A percentile compares a stretch with the other conserved stretches of the same genome.
phyloP scores from a whole-genome alignment of 768 basidiomycete species.

The Kwoniella botswanensis region DNA sequence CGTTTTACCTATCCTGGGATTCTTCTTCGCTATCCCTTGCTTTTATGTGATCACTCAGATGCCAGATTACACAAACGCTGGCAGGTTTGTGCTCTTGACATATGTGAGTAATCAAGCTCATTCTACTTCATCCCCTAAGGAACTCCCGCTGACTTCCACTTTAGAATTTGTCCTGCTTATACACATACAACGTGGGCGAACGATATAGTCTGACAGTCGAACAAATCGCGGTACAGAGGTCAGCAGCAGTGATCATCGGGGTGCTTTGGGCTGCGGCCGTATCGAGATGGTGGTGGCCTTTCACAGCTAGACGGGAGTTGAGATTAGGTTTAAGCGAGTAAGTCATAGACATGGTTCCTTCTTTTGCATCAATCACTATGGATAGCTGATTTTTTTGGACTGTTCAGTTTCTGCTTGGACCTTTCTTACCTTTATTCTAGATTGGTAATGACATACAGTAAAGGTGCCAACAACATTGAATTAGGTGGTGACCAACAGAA shows the following conservation, averaged over 20 bases:
- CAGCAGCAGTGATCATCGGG: slow-evolving; percentile 78
- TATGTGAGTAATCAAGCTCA: slow-evolving; percentile 56
- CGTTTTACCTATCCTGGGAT: slow-evolving; percentile 79
- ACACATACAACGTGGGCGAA: slow-evolving; percentile 69
- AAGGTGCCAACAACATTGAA: slow-evolving; percentile 43
- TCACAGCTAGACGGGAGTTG: slow-evolving; percentile 87
- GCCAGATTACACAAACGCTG: slow-evolving; percentile 47
- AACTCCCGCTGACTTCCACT: slow-evolving; percentile 59
- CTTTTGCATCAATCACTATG: background rate
- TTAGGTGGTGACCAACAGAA: background rate
- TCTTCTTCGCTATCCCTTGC: slow-evolving; percentile 79
- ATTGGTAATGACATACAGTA: slow-evolving; percentile 81
- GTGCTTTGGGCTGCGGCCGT: slow-evolving; percentile 88
- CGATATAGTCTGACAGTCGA: slow-evolving; percentile 66
- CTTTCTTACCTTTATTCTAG: slow-evolving; percentile 94
- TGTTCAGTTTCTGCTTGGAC: slow-evolving; percentile 80
- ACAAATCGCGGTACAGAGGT: slow-evolving; percentile 76
- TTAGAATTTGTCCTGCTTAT: slow-evolving; percentile 80
- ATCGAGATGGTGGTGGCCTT: slow-evolving; percentile 93
- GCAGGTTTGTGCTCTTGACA: slow-evolving; percentile 47
- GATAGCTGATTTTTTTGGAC: slow-evolving; percentile 5
- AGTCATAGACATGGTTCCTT: slow-evolving; percentile 46
- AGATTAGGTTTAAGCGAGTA: slow-evolving; percentile 85
- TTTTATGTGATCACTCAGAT: slow-evolving; percentile 78
- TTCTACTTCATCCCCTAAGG: background rate